phyloP scores from a whole-genome alignment of 805 yeast species.

The Lipomyces chichibuensis region DNA sequence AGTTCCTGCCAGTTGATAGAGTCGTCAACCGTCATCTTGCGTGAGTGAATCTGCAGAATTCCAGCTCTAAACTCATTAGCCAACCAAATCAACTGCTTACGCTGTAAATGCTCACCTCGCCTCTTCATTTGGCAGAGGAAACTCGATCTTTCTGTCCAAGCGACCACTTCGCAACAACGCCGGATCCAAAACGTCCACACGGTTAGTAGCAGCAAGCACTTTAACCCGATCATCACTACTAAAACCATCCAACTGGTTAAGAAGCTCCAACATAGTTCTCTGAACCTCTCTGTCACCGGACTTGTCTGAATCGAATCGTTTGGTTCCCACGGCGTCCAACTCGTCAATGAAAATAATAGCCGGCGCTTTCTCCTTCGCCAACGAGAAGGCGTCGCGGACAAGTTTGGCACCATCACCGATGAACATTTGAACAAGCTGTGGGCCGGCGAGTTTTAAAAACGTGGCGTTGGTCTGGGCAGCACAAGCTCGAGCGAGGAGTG shows the following conservation, averaged over 20 bases:
- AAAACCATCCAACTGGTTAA: conserved; percentile 97
- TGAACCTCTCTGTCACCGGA: conserved; percentile 99
- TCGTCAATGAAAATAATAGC: conserved; percentile 97
- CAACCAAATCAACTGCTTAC: background rate
- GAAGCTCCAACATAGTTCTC: conserved; percentile 97
- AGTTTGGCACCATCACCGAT: conserved; percentile 98
- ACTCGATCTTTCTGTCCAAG: conserved; percentile 95
- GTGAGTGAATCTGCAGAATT: conserved; percentile 93
- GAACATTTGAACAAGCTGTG: conserved; percentile 97
- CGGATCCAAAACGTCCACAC: conserved; percentile 98
- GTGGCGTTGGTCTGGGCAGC: conserved; percentile 99
- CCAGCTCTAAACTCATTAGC: conserved; percentile 57
- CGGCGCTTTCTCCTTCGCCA: conserved; percentile 98
- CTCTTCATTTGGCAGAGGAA: conserved; percentile 96
- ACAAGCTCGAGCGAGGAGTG: conserved; percentile 95
- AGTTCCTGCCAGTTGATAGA: conserved; percentile 97
- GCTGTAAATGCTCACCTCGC: conserved; percentile 54
- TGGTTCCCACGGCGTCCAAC: conserved; percentile 97
- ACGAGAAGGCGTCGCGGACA: conserved; percentile 95
- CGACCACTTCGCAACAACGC: conserved; percentile 97
- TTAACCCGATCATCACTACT: conserved; percentile 97
- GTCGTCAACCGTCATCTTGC: conserved; percentile 92
- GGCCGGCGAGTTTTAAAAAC: conserved; percentile 93
- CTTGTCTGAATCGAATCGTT: conserved; percentile 95
- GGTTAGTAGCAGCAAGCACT: conserved; percentile 96